Conservation (phyloP, 208 protist species). For the Leishmania gerbilli region DNA sequence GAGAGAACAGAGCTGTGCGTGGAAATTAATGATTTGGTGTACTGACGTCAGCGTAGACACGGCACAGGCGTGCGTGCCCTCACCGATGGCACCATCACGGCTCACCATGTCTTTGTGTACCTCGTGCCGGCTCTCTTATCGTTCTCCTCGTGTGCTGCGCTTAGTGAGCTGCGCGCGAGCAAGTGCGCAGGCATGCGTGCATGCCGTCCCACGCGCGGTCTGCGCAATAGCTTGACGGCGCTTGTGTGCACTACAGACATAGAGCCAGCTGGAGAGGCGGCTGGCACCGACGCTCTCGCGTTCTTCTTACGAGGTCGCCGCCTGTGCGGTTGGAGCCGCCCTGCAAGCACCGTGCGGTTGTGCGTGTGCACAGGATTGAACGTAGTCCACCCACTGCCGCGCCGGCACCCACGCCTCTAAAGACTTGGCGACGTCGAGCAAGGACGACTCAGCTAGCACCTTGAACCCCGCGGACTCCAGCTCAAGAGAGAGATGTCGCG, state of each 20-base stretch:
- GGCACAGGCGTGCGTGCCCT: neutral
- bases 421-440: constrained; percentile 25
- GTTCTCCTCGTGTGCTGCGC: neutral
- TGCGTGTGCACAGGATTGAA: neutral
- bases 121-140: neutral
- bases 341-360: neutral
- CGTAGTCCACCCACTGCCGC: constrained; percentile 25
- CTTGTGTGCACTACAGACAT: neutral
- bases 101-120: neutral
- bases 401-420: constrained; percentile 44
- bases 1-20: neutral
- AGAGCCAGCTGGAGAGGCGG: neutral
- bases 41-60: neutral
- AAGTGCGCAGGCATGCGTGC: neutral
- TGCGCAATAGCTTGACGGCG: neutral
- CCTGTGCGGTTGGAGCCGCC: neutral
- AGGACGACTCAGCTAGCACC: constrained; percentile 20
- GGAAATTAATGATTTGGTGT: neutral
- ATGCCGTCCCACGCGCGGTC: neutral
- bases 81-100: neutral
- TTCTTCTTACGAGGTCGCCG: neutral
- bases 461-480: constrained; percentile 49
- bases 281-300: neutral
- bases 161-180: neutral
- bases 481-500: constrained; percentile 52